A percentile compares a stretch with the other conserved stretches of the same genome.
Conservation (phyloP, 73 alveolate genomes). For the Blepharisma stoltei region DNA sequence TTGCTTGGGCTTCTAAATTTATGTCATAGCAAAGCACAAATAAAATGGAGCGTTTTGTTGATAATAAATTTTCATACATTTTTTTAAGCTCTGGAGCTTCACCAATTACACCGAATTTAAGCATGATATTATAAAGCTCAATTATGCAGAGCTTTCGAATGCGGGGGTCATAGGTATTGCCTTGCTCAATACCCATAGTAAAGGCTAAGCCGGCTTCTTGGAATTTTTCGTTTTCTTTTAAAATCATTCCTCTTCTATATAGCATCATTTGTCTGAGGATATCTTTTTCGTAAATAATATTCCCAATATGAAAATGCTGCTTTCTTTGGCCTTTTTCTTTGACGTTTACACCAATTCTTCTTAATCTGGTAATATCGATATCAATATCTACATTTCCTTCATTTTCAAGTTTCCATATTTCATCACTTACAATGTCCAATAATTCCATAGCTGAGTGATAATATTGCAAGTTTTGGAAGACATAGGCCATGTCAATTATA, state of each 20-base stretch:
- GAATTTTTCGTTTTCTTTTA: constrained; percentile 7
- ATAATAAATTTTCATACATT: neutral
- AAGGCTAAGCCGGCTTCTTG: constrained; percentile 8
- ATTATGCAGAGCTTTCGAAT: neutral
- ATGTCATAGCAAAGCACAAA: constrained; percentile 24
- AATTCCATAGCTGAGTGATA: constrained; percentile 20
- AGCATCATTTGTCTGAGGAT: neutral
- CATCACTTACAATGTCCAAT: neutral
- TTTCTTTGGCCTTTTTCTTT: neutral
- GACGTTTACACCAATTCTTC: constrained; percentile 15
- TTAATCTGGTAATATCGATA: neutral
- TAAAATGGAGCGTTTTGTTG: neutral
- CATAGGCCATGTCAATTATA: constrained; percentile 18
- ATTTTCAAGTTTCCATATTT: neutral
- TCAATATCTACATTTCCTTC: constrained; percentile 9
- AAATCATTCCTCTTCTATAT: constrained; percentile 13
- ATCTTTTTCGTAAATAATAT: constrained; percentile 9
- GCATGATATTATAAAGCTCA: neutral
- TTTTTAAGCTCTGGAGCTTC: neutral
- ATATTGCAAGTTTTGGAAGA: constrained; percentile 8
- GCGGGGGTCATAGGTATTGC: constrained; percentile 16
- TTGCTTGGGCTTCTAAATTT: neutral
- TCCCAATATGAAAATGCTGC: constrained; percentile 2
- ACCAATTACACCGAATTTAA: neutral
- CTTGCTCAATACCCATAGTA: constrained; percentile 27